phyloP scores from a whole-genome alignment of 2,329 filamentous ascomycete species.

The Aspergillus aculeatus region DNA sequence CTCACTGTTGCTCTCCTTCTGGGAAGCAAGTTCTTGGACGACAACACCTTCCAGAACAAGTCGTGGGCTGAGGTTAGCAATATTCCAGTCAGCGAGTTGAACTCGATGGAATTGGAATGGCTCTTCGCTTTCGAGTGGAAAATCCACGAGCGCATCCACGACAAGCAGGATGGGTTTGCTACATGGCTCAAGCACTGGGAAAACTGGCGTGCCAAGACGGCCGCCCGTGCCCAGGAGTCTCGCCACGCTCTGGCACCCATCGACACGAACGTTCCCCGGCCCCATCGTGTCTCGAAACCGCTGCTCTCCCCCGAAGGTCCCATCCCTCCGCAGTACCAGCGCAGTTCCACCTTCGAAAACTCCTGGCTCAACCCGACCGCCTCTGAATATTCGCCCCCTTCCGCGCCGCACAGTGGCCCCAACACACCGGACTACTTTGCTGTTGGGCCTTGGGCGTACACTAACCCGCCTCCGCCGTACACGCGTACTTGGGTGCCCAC shows the following conservation, averaged over 20 bases:
- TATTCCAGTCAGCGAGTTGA: conserved; percentile 79
- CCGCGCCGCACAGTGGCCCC: conserved; percentile 49
- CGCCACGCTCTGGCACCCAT: conserved; percentile 59
- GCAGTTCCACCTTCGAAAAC: conserved; percentile 47
- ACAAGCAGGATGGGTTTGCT: conserved; percentile 66
- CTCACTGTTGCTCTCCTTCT: conserved; percentile 81
- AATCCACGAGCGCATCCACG: conserved; percentile 80
- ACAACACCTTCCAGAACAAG: conserved; percentile 96
- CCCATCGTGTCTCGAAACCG: conserved; percentile 51
- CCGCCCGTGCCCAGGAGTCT: conserved; percentile 47
- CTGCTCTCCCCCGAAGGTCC: conserved; percentile 49
- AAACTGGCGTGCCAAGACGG: conserved; percentile 56
- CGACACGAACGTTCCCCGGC: conserved; percentile 62
- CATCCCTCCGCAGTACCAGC: conserved; percentile 53
- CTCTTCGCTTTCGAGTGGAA: conserved; percentile 77
- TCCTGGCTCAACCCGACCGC: conserved; percentile 51
- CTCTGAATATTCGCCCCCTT: conserved; percentile 53
- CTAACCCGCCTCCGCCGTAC: conserved; percentile 43
- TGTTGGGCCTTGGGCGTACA: conserved; percentile 44
- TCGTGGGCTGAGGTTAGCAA: conserved; percentile 96
- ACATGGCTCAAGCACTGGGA: conserved; percentile 68
- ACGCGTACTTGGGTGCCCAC: conserved; percentile 41
- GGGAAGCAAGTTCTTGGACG: conserved; percentile 92
- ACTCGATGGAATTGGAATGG: conserved; percentile 85
- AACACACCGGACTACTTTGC: conserved; percentile 50